These are phyloP conservation scores for Brachypodium distachyon DNA, from an alignment of 202 grass and related monocot species.

Conservation along the genomic window DNA sequence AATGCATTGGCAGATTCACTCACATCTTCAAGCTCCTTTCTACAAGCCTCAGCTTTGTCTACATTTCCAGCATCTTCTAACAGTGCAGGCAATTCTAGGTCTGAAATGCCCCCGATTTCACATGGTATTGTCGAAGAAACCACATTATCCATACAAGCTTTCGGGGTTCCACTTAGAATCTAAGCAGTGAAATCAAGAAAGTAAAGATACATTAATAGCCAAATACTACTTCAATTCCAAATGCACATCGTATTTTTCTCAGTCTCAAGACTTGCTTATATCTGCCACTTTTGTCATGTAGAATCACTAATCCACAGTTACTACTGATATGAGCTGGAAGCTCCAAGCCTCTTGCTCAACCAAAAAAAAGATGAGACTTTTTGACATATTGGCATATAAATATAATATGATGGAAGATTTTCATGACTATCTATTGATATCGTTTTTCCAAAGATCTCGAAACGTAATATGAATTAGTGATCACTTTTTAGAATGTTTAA, in stretches of 20 bases:
- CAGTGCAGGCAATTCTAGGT: conserved; percentile 57
- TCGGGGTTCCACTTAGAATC: conserved; percentile 43
- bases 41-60: conserved; percentile 79
- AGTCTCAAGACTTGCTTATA: neutral
- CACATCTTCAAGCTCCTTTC: conserved; percentile 90
- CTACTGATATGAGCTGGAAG: neutral
- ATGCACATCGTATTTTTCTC: neutral
- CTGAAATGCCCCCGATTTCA: conserved; percentile 44
- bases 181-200: conserved; percentile 40
- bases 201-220: conserved; percentile 14
- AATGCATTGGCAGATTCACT: conserved; percentile 36
- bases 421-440: neutral
- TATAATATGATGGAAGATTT: conserved; percentile 3
- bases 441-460: neutral
- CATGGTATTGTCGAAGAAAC: conserved; percentile 19
- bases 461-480: neutral
- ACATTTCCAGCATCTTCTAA: conserved; percentile 77
- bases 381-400: neutral
- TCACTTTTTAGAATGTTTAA: neutral
- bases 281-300: neutral
- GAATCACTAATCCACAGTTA: neutral
- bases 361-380: neutral
- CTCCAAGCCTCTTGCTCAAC: neutral
- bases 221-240: conserved; percentile 8
- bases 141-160: conserved; percentile 30